Conservation (phyloP, 2,329 filamentous ascomycete genomes). For the Aspergillus bombycis region DNA sequence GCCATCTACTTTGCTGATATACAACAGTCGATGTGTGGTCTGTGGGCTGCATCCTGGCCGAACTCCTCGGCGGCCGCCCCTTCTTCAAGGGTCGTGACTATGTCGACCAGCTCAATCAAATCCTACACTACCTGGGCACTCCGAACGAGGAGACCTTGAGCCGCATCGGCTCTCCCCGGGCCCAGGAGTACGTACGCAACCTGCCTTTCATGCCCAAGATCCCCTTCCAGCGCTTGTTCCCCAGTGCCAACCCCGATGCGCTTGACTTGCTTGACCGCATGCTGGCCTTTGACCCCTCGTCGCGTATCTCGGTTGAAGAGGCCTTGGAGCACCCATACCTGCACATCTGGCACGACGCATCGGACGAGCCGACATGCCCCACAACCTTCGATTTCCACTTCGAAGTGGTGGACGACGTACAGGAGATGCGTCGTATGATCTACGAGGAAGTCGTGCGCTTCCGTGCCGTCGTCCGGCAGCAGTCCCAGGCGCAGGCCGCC, state of each 20-base stretch:
- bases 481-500: conserved; percentile 47
- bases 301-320: conserved; percentile 90
- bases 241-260: conserved; percentile 91
- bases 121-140: conserved; percentile 94
- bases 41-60: conserved; percentile 94
- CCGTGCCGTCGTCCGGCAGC: conserved; percentile 63
- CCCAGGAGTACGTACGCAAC: conserved; percentile 98
- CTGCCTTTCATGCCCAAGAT: conserved; percentile 94
- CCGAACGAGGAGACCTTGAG: conserved; percentile 93
- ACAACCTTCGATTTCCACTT: conserved; percentile 98
- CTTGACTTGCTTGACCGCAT: conserved; percentile 95
- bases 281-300: conserved; percentile 94
- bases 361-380: conserved; percentile 91
- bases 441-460: conserved; percentile 91
- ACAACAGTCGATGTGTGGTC: conserved; percentile 94
- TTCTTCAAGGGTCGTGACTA: conserved; percentile 99
- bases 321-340: conserved; percentile 96
- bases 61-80: conserved; percentile 90
- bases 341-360: conserved; percentile 97
- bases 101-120: conserved; percentile 99
- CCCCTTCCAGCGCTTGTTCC: conserved; percentile 84
- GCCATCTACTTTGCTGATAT: conserved; percentile 10
- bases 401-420: conserved; percentile 93
- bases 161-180: conserved; percentile 91
- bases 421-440: conserved; percentile 96